Evolutionary conservation across 768 basidiomycete species (phyloP), one percentile per base, ranked within the genome.

Genomic region (Boletus barrowsii): DNA sequence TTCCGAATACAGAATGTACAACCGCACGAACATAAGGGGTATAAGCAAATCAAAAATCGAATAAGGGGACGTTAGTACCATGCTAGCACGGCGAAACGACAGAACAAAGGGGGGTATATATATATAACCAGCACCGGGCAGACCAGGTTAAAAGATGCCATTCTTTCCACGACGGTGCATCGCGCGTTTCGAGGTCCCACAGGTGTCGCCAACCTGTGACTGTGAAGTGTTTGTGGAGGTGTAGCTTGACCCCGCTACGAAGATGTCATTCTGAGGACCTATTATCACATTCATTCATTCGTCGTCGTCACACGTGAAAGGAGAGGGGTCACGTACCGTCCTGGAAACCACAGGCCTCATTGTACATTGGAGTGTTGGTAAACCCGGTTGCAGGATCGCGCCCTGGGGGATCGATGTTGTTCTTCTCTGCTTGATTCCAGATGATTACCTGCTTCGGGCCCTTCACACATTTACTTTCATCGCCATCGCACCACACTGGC

Each of bases 201-300:
- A 0, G 5, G 4, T 20, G n/a, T 26, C 24, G 17, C 10, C 11
- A 22, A 10, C 3, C 18, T 36, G 20, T 20, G 20, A 2, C 18
- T 36, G 20, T 20, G 20, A 2, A 24, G 35, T 15, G 33, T 35
- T 14, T 24, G 24, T 24, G 8, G 29, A 29, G 29, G 24, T 24
- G 8, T 2, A 9, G 29, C 29, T 5, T 20, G 46, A 13, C 0
- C 22, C 22, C 22, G 2, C 22, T 22, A 40, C 54, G 6, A 64
- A 64, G 9, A 65, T 64, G 29, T 65, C 63, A 0, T 24, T 20
- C 35, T 64, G 62, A 10, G 60, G 35, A 22, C 62, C 62, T 63
- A 18, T 56, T 6, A 40, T 54, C 22, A 30, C 8, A 20, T 17
- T 26, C 39, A 18, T 30, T 22, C 13, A 42, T 61, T 47, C 5